A percentile compares a stretch with the other conserved stretches of the same genome.
phyloP scores from a whole-genome alignment of 306 rosid species.

The Aeschynomene evenia region DNA sequence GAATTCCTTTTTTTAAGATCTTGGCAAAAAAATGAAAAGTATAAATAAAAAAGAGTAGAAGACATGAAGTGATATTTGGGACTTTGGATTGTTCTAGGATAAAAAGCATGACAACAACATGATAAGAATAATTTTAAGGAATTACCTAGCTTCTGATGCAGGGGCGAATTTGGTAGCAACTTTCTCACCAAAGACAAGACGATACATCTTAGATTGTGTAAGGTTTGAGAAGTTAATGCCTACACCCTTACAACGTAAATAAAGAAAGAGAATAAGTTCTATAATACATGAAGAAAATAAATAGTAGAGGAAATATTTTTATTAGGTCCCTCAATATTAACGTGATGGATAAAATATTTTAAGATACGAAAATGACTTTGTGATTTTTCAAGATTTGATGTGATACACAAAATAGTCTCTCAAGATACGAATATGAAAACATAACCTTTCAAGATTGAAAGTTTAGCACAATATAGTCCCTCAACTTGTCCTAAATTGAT shows the following conservation, averaged over 20 bases:
- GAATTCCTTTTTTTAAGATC: background rate
- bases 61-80: background rate
- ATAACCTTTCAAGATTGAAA: too few relatives aligned
- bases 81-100: background rate
- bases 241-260: conserved; percentile 51
- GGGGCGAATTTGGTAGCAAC: conserved; percentile 68
- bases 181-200: conserved; percentile 68
- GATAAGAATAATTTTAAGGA: conserved; percentile 7
- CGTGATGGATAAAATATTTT: too few relatives aligned
- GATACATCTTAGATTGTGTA: conserved; percentile 53
- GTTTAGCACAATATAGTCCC: too few relatives aligned
- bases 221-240: conserved; percentile 78
- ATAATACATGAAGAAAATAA: background rate
- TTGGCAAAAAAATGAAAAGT: background rate
- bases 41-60: background rate
- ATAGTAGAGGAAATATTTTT: too few relatives aligned
- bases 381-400: too few relatives aligned
- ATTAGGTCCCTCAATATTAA: too few relatives aligned
- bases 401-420: too few relatives aligned
- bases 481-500: too few relatives aligned
- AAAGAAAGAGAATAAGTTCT: conserved; percentile 3
- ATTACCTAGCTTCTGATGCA: conserved; percentile 82
- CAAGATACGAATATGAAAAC: too few relatives aligned
- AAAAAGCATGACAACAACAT: background rate
- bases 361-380: too few relatives aligned